Conservation (phyloP, 768 basidiomycete genomes). For the Paxillus ammoniavirescens region DNA sequence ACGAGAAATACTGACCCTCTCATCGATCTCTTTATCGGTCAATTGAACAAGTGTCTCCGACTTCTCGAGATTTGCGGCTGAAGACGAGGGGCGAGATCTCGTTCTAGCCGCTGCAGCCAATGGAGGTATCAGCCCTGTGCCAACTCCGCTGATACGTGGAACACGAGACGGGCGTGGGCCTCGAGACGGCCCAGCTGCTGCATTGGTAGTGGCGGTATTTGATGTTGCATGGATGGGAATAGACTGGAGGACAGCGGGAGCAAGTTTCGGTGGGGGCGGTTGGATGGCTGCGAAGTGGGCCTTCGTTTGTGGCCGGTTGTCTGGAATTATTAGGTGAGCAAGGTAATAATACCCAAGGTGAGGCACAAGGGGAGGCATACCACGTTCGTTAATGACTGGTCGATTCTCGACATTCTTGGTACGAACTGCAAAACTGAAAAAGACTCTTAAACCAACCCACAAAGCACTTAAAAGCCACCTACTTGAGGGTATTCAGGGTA, state of each 20-base stretch:
- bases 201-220: conserved; percentile 6
- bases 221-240: conserved; percentile 30
- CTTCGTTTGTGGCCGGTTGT: conserved; percentile 57
- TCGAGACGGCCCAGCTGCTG: conserved; percentile 16
- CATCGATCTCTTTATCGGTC: conserved; percentile 73
- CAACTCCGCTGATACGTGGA: conserved; percentile 31
- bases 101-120: conserved; percentile 9
- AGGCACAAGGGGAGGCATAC: conserved; percentile 34
- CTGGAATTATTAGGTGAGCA: conserved; percentile 30
- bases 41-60: conserved; percentile 28
- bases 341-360: not conserved
- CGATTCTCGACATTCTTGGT: conserved; percentile 88
- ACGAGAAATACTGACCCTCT: conserved; percentile 46
- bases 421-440: conserved; percentile 69
- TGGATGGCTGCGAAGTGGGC: conserved; percentile 65
- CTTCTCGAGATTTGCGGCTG: conserved; percentile 14
- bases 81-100: conserved; percentile 18
- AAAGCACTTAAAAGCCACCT: conserved; percentile 17
- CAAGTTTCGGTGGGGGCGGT: conserved; percentile 43
- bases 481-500: conserved; percentile 92
- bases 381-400: conserved; percentile 74
- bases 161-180: conserved; percentile 32
- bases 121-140: conserved; percentile 22
- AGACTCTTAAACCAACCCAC: not conserved
- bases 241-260: conserved; percentile 45